Conservation (phyloP, 768 basidiomycete genomes). For the Mycena capillaripes region DNA sequence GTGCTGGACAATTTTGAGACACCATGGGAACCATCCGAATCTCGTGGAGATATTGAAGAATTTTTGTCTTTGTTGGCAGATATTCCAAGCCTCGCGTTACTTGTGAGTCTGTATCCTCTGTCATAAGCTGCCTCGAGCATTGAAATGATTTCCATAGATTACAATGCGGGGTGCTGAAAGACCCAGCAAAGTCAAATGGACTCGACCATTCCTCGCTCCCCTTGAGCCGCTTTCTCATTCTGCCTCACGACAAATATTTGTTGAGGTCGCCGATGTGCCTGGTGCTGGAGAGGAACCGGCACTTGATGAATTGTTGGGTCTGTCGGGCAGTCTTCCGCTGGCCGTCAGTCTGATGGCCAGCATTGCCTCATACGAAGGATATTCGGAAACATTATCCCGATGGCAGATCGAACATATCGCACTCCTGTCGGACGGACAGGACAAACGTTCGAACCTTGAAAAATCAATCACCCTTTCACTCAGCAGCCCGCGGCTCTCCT, state of each 20-base stretch:
- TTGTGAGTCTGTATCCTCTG: not conserved
- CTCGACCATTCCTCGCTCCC: not conserved
- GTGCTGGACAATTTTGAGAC: constrained; percentile 30
- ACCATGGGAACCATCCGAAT: constrained; percentile 26
- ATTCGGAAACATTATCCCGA: not conserved
- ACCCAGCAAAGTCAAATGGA: not conserved
- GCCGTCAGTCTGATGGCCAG: constrained; percentile 17
- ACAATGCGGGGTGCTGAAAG: not conserved
- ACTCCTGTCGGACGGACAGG: constrained; percentile 7
- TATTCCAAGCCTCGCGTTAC: constrained; percentile 6
- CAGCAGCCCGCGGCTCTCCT: constrained; percentile 7
- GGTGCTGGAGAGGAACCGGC: not conserved
- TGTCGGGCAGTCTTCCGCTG: constrained; percentile 16
- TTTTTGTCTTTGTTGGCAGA: constrained; percentile 21
- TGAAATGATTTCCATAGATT: not conserved
- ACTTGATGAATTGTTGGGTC: not conserved
- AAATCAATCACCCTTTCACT: constrained; percentile 20
- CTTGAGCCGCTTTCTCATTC: not conserved
- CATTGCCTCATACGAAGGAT: constrained; percentile 16
- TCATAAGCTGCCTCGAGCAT: no score
- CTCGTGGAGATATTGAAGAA: constrained; percentile 19
- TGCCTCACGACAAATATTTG: not conserved
- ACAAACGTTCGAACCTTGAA: constrained; percentile 19
- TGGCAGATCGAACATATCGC: constrained; percentile 6
- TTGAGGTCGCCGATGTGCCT: not conserved